Base-by-base conservation (phyloP, 345 rosid species). In the Arabidopsis arenosa region DNA sequence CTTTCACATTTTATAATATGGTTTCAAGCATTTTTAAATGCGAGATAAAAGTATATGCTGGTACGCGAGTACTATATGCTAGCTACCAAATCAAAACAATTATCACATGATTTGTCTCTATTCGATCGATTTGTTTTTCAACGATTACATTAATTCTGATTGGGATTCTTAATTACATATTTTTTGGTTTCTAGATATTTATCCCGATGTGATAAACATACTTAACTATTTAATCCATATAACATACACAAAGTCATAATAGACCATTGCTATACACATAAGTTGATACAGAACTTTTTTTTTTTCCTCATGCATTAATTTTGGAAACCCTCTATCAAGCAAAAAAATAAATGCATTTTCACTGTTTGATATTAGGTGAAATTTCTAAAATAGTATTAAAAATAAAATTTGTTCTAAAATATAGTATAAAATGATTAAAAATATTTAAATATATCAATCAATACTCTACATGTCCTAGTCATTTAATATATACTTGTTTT, bases 61-160 rank as follows among this genome's bases (percentile, higher is more conserved):
- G 72, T 63, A 39, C 72, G 53, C 72, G 53, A 49, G 3, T 45
- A 63, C 40, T 28, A 13, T 37, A 64, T 77, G 72, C 76, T 36
- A 44, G 53, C 76, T 45, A 76, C 75, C 75, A 69, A 56, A 77
- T 63, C 71, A 47, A 63, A 77, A 63, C 66, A 77, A 37, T 45
- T 35, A 77, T 56, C 65, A 70, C 32, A 77, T 77, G 61, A 30
- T 77, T 76, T 77, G 80, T 77, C 76, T 63, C 72, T 64, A 70
- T 47, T 70, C 59, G 33, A 45, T n/a, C 7, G 9, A 53, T 45
- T 69, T 55, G 44, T 6, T 69, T 62, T 23, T 69, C 51, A 70
- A 45, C 57, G 4, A 30, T 59, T 59, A 13, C 54, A 67, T 48
- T 36, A 23, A 28, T 30, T 28, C 15, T 45, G 35, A 43, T 68